Evolutionary conservation across 805 yeast species (phyloP).

Genomic region (Zygosaccharomyces bisporus): DNA sequence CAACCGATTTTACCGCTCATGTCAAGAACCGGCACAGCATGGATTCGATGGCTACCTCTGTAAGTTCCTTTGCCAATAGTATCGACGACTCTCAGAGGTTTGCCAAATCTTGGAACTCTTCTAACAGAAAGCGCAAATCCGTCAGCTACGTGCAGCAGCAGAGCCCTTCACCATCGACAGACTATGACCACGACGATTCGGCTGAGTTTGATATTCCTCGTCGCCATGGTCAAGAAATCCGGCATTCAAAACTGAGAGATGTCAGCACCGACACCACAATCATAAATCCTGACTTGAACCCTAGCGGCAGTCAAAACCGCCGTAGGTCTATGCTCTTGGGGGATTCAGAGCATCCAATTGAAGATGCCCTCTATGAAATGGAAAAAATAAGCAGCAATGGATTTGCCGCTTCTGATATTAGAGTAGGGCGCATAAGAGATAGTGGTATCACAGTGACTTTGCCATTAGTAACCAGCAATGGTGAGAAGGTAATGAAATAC

Average conservation of each 20-base stretch:
- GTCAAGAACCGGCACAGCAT: conserved; percentile 27
- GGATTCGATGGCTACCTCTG: conserved; percentile 35
- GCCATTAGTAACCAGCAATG: conserved; percentile 28
- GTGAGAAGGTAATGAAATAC: conserved; percentile 29
- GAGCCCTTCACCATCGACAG: conserved; percentile 6
- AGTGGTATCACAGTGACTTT: conserved; percentile 33
- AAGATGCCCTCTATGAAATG: conserved; percentile 34
- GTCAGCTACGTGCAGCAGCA: conserved; percentile 22
- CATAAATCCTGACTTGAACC: conserved; percentile 10
- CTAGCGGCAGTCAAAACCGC: conserved; percentile 11
- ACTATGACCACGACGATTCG: neutral
- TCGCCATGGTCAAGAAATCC: neutral
- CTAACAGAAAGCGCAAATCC: conserved; percentile 34
- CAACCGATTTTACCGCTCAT: conserved; percentile 34
- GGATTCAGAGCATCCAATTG: conserved; percentile 28
- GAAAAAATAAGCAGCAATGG: conserved; percentile 27
- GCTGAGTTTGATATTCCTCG: neutral
- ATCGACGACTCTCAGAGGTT: conserved; percentile 35
- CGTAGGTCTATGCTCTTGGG: conserved; percentile 33
- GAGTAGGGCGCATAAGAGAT: conserved; percentile 28
- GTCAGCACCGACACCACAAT: conserved; percentile 23
- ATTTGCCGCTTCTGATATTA: conserved; percentile 17
- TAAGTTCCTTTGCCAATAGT: conserved; percentile 33
- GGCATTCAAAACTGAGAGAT: conserved; percentile 12
- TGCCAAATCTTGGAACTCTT: conserved; percentile 37